These are phyloP conservation scores for Corymbia citriodora DNA, from an alignment of 441 rosid species.

Conservation along the genomic window DNA sequence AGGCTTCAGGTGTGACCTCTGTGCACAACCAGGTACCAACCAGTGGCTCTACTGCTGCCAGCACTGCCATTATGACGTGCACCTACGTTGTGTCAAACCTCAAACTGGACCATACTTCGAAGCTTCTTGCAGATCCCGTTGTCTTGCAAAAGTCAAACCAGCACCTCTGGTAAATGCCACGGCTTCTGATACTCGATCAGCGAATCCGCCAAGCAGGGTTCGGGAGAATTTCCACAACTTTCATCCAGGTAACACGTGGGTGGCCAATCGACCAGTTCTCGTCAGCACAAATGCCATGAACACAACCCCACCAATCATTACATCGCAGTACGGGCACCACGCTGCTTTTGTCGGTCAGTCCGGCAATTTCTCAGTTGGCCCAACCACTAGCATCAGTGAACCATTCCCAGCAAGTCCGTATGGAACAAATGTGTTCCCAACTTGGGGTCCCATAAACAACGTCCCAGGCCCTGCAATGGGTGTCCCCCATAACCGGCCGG, in stretches of 20 bases:
- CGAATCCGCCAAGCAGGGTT: background rate
- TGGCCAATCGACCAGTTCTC: background rate
- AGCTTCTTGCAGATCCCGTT: background rate
- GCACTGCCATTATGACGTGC: background rate
- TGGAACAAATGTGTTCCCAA: too few relatives aligned
- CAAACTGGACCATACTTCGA: background rate
- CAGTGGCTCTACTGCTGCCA: background rate
- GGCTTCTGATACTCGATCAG: background rate
- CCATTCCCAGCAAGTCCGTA: too few relatives aligned
- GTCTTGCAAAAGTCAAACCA: background rate
- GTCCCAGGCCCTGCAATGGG: too few relatives aligned
- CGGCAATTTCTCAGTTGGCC: background rate
- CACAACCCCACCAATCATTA: background rate
- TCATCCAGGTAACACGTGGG: background rate
- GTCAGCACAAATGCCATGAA: background rate
- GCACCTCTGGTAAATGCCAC: background rate
- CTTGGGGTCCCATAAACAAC: too few relatives aligned
- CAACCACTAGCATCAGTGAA: background rate
- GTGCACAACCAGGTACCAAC: background rate
- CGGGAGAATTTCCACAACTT: background rate
- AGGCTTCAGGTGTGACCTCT: background rate
- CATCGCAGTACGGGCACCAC: background rate
- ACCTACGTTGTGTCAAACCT: background rate
- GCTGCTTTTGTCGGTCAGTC: background rate
- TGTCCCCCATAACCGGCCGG: background rate